Percentiles rank a stretch among this genome's conserved stretches.
These are phyloP conservation scores for Bryoerythrophyllum caledonicum DNA, from an alignment of 225 moss, liverwort and hornwort species.

Conservation along the genomic window DNA sequence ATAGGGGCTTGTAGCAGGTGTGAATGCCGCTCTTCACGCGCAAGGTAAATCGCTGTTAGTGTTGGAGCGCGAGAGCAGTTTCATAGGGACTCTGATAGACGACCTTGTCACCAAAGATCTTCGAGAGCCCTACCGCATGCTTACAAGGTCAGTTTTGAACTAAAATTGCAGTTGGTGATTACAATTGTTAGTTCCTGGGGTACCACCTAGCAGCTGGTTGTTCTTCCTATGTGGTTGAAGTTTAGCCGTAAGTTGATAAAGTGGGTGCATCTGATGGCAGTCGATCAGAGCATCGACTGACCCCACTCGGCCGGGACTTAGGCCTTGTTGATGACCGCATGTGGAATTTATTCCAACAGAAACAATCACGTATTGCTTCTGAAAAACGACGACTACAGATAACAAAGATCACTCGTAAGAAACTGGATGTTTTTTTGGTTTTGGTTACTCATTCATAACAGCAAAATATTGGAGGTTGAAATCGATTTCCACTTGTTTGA, in stretches of 20 bases:
- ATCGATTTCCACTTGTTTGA: not conserved
- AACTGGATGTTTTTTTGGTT: not conserved
- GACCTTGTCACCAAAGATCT: constrained; percentile 87
- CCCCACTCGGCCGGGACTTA: constrained; percentile 62
- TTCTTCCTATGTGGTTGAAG: not conserved
- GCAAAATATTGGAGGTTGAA: not conserved
- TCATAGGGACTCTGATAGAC: constrained; percentile 80
- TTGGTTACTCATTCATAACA: not conserved
- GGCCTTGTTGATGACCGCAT: constrained; percentile 77
- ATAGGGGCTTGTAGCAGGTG: constrained; percentile 76
- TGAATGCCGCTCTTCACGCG: constrained; percentile 63
- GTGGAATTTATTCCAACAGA: constrained; percentile 72
- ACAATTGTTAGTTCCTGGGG: not conserved
- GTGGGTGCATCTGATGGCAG: constrained; percentile 38
- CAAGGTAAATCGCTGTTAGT: constrained; percentile 56
- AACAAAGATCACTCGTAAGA: constrained; percentile 65
- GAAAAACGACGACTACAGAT: constrained; percentile 66
- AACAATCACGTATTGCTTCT: constrained; percentile 62
- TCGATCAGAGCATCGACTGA: constrained; percentile 84
- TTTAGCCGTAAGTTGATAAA: not conserved
- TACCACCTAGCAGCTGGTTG: not conserved
- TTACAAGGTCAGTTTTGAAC: constrained; percentile 57
- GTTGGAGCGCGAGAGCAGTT: constrained; percentile 87
- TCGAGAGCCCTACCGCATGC: constrained; percentile 88
- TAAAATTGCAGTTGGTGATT: not conserved